phyloP scores from a whole-genome alignment of 768 basidiomycete species.

The Mycena leptocephala region DNA sequence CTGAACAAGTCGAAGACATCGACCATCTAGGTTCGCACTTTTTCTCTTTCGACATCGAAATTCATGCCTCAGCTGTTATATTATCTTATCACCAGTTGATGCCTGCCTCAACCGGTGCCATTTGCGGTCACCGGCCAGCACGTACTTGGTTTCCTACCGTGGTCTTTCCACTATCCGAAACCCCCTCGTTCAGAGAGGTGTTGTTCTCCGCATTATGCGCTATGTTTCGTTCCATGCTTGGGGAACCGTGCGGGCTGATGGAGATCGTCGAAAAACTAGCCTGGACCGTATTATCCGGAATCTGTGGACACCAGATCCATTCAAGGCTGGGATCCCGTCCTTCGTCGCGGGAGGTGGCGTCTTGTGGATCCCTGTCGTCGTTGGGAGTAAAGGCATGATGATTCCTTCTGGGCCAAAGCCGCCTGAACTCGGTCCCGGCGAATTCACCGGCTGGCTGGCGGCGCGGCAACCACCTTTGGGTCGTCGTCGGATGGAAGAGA shows the following conservation, averaged over 20 bases:
- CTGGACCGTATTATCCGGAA: constrained; percentile 64
- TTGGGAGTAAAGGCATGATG: constrained; percentile 44
- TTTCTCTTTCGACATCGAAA: neutral
- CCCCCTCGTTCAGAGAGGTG: constrained; percentile 54
- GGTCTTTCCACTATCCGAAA: constrained; percentile 53
- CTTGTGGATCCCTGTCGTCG: constrained; percentile 71
- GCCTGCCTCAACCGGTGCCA: constrained; percentile 53
- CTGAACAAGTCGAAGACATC: constrained; percentile 54
- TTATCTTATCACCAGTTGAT: constrained; percentile 61
- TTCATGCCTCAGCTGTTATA: constrained; percentile 18
- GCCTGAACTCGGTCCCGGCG: constrained; percentile 18
- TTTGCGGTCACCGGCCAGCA: constrained; percentile 65
- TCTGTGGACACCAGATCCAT: constrained; percentile 62
- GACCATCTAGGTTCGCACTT: constrained; percentile 61
- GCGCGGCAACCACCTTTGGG: constrained; percentile 68
- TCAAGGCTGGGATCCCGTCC: constrained; percentile 37
- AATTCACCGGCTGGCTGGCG: constrained; percentile 72
- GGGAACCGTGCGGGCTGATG: constrained; percentile 80
- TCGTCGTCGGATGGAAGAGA: constrained; percentile 47
- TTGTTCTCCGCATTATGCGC: constrained; percentile 74
- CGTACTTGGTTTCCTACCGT: constrained; percentile 62
- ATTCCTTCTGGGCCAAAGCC: constrained; percentile 32
- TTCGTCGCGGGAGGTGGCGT: constrained; percentile 78
- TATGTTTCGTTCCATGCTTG: constrained; percentile 84
- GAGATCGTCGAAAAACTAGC: constrained; percentile 63